These are phyloP conservation scores for Linum tenue DNA, from an alignment of 345 rosid species.

Conservation along the genomic window DNA sequence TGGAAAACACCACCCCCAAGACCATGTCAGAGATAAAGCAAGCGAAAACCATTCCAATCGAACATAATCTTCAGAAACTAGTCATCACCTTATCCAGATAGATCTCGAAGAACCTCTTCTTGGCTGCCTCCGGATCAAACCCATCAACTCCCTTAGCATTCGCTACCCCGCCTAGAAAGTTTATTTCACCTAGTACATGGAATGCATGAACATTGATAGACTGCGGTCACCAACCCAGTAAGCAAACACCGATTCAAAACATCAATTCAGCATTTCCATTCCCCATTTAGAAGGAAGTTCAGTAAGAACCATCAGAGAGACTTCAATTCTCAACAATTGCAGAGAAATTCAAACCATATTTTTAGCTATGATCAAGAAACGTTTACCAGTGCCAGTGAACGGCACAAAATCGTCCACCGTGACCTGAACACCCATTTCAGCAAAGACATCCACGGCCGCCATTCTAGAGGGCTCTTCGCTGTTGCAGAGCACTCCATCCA, in stretches of 20 bases:
- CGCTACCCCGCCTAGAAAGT: conserved; percentile 88
- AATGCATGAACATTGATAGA: no score
- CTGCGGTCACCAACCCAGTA: no score
- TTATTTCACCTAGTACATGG: conserved; percentile 64
- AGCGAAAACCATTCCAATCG: conserved; percentile 1
- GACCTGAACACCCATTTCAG: conserved; percentile 80
- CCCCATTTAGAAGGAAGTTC: no score
- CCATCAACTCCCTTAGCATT: conserved; percentile 65
- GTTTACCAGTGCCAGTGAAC: conserved; percentile 78
- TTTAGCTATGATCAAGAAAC: background rate
- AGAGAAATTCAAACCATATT: no score
- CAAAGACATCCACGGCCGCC: conserved; percentile 79
- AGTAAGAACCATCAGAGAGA: no score
- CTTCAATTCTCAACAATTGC: no score
- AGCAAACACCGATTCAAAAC: no score
- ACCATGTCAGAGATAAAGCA: background rate
- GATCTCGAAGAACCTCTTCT: conserved; percentile 83
- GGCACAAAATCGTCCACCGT: conserved; percentile 79
- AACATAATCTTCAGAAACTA: background rate
- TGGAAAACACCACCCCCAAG: conserved; percentile 17
- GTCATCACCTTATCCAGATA: conserved; percentile 68
- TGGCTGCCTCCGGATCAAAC: conserved; percentile 56
- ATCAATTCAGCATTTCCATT: no score
- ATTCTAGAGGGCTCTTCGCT: conserved; percentile 85
- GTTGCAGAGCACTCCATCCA: conserved; percentile 88